Evolutionary conservation across 2,329 filamentous ascomycete species (phyloP).

Genomic region (Epichloe scottii): DNA sequence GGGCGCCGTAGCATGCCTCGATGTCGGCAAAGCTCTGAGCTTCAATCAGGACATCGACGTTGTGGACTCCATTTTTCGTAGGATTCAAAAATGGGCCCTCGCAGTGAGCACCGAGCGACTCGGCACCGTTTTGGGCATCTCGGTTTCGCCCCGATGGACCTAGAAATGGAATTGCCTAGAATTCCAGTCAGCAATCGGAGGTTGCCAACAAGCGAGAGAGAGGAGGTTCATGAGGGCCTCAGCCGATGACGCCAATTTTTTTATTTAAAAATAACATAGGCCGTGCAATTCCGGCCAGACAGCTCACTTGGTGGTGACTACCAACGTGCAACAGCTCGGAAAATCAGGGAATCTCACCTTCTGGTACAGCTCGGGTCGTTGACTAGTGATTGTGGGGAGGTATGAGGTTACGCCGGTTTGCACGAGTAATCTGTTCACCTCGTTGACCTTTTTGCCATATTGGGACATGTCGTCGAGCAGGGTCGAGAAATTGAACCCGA

Average conservation of each 20-base stretch:
- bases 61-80: conserved; percentile 79
- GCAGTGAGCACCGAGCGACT: conserved; percentile 80
- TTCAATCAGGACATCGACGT: conserved; percentile 54
- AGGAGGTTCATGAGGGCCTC: neutral
- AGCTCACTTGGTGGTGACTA: too few relatives aligned
- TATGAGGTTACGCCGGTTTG: conserved; percentile 80
- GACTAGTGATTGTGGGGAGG: conserved; percentile 73
- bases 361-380: conserved; percentile 69
- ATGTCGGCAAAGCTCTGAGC: conserved; percentile 54
- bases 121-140: conserved; percentile 56
- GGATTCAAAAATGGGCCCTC: conserved; percentile 82
- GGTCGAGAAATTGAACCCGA: conserved; percentile 84
- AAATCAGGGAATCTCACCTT: conserved; percentile 32
- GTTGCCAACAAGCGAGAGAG: neutral
- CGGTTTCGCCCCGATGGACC: conserved; percentile 54
- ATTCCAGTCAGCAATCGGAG: neutral
- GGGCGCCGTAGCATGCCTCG: conserved; percentile 56
- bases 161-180: conserved; percentile 58
- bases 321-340: neutral
- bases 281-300: too few relatives aligned
- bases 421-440: conserved; percentile 59
- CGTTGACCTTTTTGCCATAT: conserved; percentile 60
- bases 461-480: conserved; percentile 54
- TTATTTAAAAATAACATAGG: too few relatives aligned
- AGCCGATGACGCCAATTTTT: neutral